phyloP scores from a whole-genome alignment of 441 rosid genomes.

The Pelargonium fulgidum region DNA sequence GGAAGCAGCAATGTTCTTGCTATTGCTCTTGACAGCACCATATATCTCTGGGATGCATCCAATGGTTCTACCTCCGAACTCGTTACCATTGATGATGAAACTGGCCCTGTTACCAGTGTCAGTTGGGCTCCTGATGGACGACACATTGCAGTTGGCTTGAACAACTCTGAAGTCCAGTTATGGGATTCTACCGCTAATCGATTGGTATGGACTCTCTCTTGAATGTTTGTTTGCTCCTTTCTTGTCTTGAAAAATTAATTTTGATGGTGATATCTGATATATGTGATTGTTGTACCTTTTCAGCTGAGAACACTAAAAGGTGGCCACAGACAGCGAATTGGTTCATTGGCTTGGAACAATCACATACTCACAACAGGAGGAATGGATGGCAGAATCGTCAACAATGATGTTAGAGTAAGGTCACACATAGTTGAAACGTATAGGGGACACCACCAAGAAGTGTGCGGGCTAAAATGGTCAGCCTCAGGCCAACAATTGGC shows the following conservation, averaged over 20 bases:
- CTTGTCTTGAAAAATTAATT: neutral
- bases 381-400: slow-evolving; percentile 31
- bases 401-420: slow-evolving; percentile 43
- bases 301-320: slow-evolving; percentile 31
- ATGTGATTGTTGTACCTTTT: neutral
- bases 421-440: slow-evolving; percentile 40
- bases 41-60: slow-evolving; percentile 67
- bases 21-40: slow-evolving; percentile 54
- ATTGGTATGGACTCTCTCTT: slow-evolving; percentile 24
- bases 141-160: slow-evolving; percentile 60
- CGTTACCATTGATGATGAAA: slow-evolving; percentile 50
- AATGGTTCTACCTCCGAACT: slow-evolving; percentile 54
- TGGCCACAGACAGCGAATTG: slow-evolving; percentile 36
- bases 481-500: slow-evolving; percentile 49
- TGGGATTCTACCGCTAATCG: slow-evolving; percentile 50
- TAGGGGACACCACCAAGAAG: slow-evolving; percentile 43
- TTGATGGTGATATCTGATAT: neutral
- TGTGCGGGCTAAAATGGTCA: slow-evolving; percentile 60
- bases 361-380: slow-evolving; percentile 42
- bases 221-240: neutral
- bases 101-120: slow-evolving; percentile 68
- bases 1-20: slow-evolving; percentile 61
- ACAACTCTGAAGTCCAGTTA: slow-evolving; percentile 58
- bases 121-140: slow-evolving; percentile 77
- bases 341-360: slow-evolving; percentile 45